phyloP scores from a whole-genome alignment of 306 rosid species.

The Quercus gilva region DNA sequence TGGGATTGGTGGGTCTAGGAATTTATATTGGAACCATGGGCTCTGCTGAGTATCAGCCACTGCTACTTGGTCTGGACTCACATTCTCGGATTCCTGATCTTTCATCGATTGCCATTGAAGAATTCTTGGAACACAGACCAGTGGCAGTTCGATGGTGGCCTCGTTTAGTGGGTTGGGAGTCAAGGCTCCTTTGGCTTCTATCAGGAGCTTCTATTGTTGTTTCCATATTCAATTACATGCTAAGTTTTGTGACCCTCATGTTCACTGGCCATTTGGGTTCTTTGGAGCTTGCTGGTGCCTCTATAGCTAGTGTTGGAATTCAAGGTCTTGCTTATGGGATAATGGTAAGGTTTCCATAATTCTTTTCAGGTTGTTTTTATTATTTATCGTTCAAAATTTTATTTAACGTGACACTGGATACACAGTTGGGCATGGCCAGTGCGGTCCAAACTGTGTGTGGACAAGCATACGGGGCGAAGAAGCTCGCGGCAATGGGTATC shows the following conservation, averaged over 20 bases:
- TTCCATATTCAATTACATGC: slow-evolving; percentile 44
- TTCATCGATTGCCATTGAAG: slow-evolving; percentile 27
- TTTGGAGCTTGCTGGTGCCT: slow-evolving; percentile 68
- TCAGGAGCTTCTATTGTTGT: slow-evolving; percentile 44
- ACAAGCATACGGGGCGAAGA: slow-evolving; percentile 73
- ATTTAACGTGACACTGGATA: neutral
- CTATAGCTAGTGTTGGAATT: slow-evolving; percentile 68
- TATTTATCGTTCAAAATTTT: neutral
- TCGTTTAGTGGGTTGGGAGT: slow-evolving; percentile 63
- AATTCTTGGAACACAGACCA: slow-evolving; percentile 32
- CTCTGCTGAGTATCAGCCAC: slow-evolving; percentile 14
- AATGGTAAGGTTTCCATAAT: slow-evolving; percentile 39
- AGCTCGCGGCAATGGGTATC: slow-evolving; percentile 51
- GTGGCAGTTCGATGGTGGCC: slow-evolving; percentile 38
- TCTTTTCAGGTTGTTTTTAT: too few relatives aligned
- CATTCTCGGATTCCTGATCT: slow-evolving; percentile 13
- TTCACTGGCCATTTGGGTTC: slow-evolving; percentile 68
- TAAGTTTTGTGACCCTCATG: slow-evolving; percentile 52
- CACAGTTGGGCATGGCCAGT: slow-evolving; percentile 74
- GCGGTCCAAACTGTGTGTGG: slow-evolving; percentile 84
- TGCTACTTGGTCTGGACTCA: slow-evolving; percentile 5
- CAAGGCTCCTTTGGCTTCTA: slow-evolving; percentile 63
- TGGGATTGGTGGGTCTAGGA: too few relatives aligned
- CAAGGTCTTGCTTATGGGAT: slow-evolving; percentile 80
- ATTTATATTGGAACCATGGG: slow-evolving; percentile 14